Percentiles rank a stretch among this genome's conserved stretches.
These are phyloP conservation scores for Clohesyomyces aquaticus DNA, from an alignment of 495 filamentous ascomycete species.

Conservation along the genomic window DNA sequence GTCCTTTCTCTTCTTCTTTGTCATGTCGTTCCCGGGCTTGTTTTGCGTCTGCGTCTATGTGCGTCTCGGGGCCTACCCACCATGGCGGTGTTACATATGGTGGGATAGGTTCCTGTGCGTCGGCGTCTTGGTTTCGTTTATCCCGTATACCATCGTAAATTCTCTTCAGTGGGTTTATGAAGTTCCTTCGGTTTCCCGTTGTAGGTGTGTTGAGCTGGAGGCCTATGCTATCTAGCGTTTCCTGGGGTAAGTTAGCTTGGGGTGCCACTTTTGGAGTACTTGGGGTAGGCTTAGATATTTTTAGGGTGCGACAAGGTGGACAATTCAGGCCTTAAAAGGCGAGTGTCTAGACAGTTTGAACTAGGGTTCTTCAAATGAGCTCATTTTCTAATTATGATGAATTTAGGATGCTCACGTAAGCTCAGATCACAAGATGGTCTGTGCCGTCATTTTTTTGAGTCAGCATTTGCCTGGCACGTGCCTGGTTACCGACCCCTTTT, in stretches of 20 bases:
- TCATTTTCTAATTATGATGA: slow-evolving; percentile 2
- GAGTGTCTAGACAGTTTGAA: too few relatives aligned
- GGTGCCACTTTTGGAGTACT: too few relatives aligned
- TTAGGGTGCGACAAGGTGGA: too few relatives aligned
- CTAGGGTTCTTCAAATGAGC: not conserved
- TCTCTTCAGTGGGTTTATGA: not conserved
- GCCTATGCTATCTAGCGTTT: not conserved
- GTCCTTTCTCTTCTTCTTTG: not conserved
- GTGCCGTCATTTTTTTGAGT: not conserved
- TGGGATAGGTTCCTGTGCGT: not conserved
- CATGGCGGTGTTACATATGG: not conserved
- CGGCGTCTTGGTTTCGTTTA: not conserved
- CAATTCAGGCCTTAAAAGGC: too few relatives aligned
- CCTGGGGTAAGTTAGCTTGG: too few relatives aligned
- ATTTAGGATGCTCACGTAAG: not conserved
- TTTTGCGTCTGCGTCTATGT: not conserved
- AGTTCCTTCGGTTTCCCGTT: not conserved
- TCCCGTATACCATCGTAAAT: not conserved
- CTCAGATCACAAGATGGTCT: not conserved
- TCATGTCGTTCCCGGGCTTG: not conserved
- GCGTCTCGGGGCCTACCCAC: not conserved
- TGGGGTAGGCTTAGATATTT: too few relatives aligned
- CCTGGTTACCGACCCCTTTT: too few relatives aligned
- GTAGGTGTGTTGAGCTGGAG: not conserved
- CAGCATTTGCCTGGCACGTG: not conserved